Evolutionary conservation across 2,329 filamentous ascomycete species (phyloP).

Genomic region (Stenocarpella maydis): DNA sequence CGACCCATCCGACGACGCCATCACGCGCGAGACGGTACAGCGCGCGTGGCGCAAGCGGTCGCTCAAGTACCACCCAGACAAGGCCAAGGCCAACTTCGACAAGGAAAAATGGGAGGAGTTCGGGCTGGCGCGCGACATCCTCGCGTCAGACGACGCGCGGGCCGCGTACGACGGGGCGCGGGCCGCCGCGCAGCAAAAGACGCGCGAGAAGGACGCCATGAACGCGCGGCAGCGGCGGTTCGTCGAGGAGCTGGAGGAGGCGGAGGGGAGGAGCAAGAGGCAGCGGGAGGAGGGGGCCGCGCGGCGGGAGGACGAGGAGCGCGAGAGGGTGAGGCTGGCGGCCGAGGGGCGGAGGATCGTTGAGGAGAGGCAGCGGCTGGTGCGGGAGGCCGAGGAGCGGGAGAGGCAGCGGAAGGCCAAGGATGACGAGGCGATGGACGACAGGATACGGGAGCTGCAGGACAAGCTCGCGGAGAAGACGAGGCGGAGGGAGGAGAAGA

Average conservation of each 20-base stretch:
- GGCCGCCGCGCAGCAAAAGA: constrained; percentile 73
- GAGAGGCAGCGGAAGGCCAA: constrained; percentile 47
- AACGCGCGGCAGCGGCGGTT: constrained; percentile 77
- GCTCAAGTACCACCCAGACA: constrained; percentile 94
- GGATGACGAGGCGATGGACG: constrained; percentile 41
- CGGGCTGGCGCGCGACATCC: constrained; percentile 85
- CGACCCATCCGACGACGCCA: constrained; percentile 61
- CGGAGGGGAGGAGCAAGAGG: constrained; percentile 73
- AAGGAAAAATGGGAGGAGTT: constrained; percentile 85
- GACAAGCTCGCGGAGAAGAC: constrained; percentile 50
- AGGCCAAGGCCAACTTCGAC: constrained; percentile 78
- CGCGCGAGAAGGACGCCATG: constrained; percentile 76
- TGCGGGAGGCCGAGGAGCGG: constrained; percentile 52
- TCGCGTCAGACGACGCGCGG: constrained; percentile 75
- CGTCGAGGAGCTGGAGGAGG: constrained; percentile 84
- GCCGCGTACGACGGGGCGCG: constrained; percentile 81
- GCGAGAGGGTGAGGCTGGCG: constrained; percentile 43
- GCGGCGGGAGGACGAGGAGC: constrained; percentile 39
- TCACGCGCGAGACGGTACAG: constrained; percentile 68
- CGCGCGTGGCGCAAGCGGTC: constrained; percentile 86
- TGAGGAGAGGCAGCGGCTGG: constrained; percentile 53
- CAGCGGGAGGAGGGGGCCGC: constrained; percentile 52
- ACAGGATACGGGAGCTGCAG: constrained; percentile 55
- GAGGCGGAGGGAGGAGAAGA: constrained; percentile 51
- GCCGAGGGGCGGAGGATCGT: constrained; percentile 44